These are phyloP conservation scores for Xylariaceae sp. DNA, from an alignment of 2,329 filamentous ascomycete species.

Conservation along the genomic window DNA sequence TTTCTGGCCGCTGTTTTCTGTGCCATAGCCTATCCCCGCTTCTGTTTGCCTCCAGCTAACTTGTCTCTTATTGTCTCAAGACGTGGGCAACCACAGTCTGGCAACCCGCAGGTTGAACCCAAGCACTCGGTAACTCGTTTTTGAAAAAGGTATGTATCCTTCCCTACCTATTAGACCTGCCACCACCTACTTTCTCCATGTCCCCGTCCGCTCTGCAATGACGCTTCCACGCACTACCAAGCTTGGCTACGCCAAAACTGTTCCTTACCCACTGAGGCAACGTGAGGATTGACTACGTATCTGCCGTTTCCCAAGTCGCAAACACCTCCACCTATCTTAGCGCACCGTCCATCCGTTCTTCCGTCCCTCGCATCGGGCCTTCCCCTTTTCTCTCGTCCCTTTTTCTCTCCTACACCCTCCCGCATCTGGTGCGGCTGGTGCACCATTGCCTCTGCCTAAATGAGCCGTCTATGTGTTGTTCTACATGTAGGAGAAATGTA, in stretches of 20 bases:
- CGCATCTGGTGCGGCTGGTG: slow-evolving; percentile 24
- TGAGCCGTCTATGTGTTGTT: slow-evolving; percentile 29
- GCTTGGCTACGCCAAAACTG: slow-evolving; percentile 24
- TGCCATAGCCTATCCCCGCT: slow-evolving; percentile 8
- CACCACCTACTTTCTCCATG: slow-evolving; percentile 24
- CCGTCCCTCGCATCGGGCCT: slow-evolving; percentile 33
- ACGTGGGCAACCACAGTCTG: slow-evolving; percentile 29
- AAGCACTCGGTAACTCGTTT: slow-evolving; percentile 32
- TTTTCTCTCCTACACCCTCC: slow-evolving; percentile 33
- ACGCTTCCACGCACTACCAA: slow-evolving; percentile 34
- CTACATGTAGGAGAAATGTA: slow-evolving; percentile 28
- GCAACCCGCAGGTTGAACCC: slow-evolving; percentile 32
- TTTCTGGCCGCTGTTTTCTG: slow-evolving; percentile 11
- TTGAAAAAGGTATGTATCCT: slow-evolving; percentile 32
- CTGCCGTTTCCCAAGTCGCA: slow-evolving; percentile 32
- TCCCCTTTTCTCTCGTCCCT: slow-evolving; percentile 33
- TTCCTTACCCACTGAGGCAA: slow-evolving; percentile 28
- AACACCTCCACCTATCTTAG: slow-evolving; percentile 32
- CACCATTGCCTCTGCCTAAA: slow-evolving; percentile 30
- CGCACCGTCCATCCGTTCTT: slow-evolving; percentile 32
- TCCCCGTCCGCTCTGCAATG: slow-evolving; percentile 34
- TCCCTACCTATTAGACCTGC: slow-evolving; percentile 13
- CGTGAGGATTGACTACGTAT: slow-evolving; percentile 28
- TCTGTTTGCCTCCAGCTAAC: slow-evolving; percentile 15
- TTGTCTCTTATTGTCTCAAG: slow-evolving; percentile 16